Evolutionary conservation across 139 green algal genomes (phyloP), one percentile per base, ranked within the genome.

Genomic region (Edaphochlamys debaryana): DNA sequence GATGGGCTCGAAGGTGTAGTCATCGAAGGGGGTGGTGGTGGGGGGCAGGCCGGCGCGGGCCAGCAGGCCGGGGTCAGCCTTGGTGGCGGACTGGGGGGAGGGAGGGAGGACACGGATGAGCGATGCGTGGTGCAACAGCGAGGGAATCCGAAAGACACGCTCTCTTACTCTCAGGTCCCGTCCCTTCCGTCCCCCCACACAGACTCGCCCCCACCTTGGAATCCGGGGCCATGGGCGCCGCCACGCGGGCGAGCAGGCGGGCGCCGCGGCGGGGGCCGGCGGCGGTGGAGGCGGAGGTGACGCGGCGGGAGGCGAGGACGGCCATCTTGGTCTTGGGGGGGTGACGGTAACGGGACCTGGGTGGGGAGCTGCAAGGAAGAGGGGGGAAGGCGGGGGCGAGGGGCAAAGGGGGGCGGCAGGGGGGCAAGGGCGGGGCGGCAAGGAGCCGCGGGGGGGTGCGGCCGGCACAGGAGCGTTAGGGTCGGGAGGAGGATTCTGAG

Each of bases 1-100:
- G 88, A 98, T 96, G 42, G 93, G 89, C 3, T 84, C 88, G 69
- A 98, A 98, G 52, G 82, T 91, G 87, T 85, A 94, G 84, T 89
- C 81, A 69, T 95, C 94, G 41, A 92, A 95, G 45, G 88, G 88
- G 11, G 90, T 92, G 67, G 85, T 82, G 52, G 69, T 83, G 34
- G 36, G 78, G 4, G 66, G 78, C 64, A 84, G 78, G 50, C 66
- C 64, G 45, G 78, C 66, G 37, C 64, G 66, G 3, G 64, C 48
- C 13, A 84, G 66, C 66, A 75, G 22, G 9, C 45, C 40, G 36
- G 78, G 48, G 25, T 68, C 45, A 23, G 48, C 79, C 0, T 23
- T 4, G 52, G 67, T 8, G 50, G 36, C 20, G 54, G 34, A 9
- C 36, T 36, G 23, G 41, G 1, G 34, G 75, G n/a, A 32, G 58